Evolutionary conservation across 176 grass and related monocot genomes (phyloP).

Genomic region (Zea mays): DNA sequence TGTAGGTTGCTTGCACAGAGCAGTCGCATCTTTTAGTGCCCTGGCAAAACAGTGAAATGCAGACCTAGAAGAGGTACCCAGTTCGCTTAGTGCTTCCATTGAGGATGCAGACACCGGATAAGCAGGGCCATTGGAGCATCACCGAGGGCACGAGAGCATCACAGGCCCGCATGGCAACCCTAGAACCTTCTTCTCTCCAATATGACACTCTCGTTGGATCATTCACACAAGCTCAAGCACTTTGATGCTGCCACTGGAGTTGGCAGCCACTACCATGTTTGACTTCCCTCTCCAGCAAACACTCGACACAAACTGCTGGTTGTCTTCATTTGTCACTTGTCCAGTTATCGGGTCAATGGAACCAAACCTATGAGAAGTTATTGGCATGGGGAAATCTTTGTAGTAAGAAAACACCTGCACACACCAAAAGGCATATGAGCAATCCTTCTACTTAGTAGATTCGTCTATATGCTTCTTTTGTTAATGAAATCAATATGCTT

Average conservation of each 20-base stretch:
- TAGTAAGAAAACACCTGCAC: constrained; percentile 93
- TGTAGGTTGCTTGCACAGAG: constrained; percentile 27
- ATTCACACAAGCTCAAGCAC: constrained; percentile 85
- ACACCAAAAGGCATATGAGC: constrained; percentile 38
- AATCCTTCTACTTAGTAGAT: constrained; percentile 15
- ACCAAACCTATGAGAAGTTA: constrained; percentile 91
- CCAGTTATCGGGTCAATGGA: constrained; percentile 82
- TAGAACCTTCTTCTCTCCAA: constrained; percentile 24
- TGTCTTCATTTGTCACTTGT: constrained; percentile 79
- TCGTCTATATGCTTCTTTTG: constrained; percentile 11
- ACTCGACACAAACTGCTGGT: constrained; percentile 83
- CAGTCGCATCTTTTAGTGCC: background rate
- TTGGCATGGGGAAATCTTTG: constrained; percentile 94
- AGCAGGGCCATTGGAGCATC: background rate
- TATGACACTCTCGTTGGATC: constrained; percentile 26
- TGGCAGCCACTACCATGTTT: constrained; percentile 93
- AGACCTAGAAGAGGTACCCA: background rate
- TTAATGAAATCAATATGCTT: background rate
- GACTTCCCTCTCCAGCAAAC: constrained; percentile 91
- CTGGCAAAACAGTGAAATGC: background rate
- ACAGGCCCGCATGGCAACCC: background rate
- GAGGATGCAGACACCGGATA: background rate
- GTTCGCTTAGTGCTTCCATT: constrained; percentile 18
- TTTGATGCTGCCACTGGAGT: constrained; percentile 92
- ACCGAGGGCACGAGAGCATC: constrained; percentile 11